These are phyloP conservation scores for Penicillium sp. DNA, from an alignment of 2,329 filamentous ascomycete genomes.

Conservation along the genomic window DNA sequence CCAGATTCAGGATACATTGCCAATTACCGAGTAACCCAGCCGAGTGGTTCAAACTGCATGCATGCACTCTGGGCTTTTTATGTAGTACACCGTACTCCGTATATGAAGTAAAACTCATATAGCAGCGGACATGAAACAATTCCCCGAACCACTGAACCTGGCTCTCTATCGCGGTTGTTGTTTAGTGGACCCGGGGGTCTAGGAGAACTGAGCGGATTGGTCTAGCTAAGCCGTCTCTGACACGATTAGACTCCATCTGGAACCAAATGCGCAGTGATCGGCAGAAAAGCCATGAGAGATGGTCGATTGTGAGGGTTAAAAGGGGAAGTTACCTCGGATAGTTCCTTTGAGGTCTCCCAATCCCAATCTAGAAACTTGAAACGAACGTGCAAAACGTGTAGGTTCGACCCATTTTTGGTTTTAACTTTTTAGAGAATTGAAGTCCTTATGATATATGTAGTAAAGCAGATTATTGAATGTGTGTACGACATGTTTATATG, in stretches of 20 bases:
- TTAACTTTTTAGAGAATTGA: background rate
- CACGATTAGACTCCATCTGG: constrained; percentile 7
- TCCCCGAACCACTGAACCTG: background rate
- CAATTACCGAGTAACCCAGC: background rate
- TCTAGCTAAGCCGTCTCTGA: constrained; percentile 14
- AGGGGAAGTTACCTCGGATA: background rate
- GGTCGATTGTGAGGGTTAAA: background rate
- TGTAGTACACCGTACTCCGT: background rate
- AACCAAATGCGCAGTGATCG: constrained; percentile 13
- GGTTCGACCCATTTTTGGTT: background rate
- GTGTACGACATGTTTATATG: background rate
- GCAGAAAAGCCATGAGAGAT: background rate
- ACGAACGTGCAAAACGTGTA: constrained; percentile 8
- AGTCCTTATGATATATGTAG: background rate
- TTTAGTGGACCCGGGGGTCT: constrained; percentile 1
- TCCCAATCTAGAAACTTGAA: constrained; percentile 4
- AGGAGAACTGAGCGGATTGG: constrained; percentile 14
- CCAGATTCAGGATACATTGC: background rate
- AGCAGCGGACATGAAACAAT: background rate
- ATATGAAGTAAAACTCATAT: background rate
- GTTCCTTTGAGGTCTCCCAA: background rate
- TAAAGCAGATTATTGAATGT: too few species aligned
- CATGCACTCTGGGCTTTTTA: too few species aligned
- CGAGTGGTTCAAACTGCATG: background rate
- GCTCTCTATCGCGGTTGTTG: background rate